phyloP scores from a whole-genome alignment of 345 rosid species.

The Gossypium arboreum region DNA sequence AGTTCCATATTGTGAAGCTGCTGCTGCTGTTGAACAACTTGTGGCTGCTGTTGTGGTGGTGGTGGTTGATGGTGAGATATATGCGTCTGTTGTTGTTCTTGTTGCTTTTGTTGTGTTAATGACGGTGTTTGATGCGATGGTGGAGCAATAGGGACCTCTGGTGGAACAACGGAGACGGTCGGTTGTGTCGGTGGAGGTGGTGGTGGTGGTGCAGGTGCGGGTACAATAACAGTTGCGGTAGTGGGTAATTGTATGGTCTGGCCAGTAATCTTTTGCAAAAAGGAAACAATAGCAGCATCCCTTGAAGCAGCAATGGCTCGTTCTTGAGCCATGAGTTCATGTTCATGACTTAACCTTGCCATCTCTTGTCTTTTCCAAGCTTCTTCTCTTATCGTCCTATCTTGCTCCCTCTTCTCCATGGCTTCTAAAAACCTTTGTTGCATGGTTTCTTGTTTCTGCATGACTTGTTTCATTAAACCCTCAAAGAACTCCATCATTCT shows the following conservation, averaged over 20 bases:
- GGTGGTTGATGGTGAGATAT: constrained; percentile 6
- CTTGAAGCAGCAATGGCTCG: constrained; percentile 64
- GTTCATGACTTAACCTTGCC: constrained; percentile 58
- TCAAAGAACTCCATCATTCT: constrained; percentile 74
- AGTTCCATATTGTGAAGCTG: constrained; percentile 10
- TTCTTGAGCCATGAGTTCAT: constrained; percentile 65
- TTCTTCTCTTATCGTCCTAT: constrained; percentile 67
- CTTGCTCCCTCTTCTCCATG: constrained; percentile 79
- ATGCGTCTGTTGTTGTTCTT: not conserved
- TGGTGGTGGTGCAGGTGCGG: constrained; percentile 25
- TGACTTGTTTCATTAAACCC: constrained; percentile 61
- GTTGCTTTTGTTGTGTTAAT: not conserved
- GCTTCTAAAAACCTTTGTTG: constrained; percentile 71
- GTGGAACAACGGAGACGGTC: constrained; percentile 4
- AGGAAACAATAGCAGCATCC: constrained; percentile 58
- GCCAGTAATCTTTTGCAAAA: constrained; percentile 74
- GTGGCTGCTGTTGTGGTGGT: not conserved
- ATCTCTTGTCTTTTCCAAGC: constrained; percentile 79
- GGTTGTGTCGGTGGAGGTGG: constrained; percentile 31
- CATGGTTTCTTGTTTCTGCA: constrained; percentile 81
- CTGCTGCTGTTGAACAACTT: constrained; percentile 4
- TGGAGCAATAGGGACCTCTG: constrained; percentile 17
- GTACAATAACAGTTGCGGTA: constrained; percentile 18
- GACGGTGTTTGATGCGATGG: constrained; percentile 5
- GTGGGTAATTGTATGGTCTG: constrained; percentile 64